Evolutionary conservation across 140 eudicot species (phyloP).

Genomic region (Artemisia princeps): DNA sequence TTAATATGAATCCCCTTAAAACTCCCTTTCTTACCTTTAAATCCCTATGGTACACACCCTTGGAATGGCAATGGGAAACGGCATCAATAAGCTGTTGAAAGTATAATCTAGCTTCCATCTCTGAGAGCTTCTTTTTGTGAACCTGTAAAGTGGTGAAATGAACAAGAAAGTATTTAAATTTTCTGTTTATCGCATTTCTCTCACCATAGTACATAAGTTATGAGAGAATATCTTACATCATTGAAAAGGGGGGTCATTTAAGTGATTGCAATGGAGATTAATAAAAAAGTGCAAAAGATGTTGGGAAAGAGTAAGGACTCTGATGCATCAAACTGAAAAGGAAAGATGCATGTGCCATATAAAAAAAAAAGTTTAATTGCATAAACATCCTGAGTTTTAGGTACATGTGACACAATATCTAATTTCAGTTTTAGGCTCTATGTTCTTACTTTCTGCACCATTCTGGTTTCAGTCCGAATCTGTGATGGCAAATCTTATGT

Average conservation of each 20-base stretch:
- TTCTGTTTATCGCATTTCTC: background rate
- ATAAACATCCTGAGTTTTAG: background rate
- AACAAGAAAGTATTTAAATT: slow-evolving; percentile 17
- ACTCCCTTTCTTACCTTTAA: slow-evolving; percentile 53
- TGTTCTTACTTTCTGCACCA: too few relatives aligned
- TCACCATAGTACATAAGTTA: slow-evolving; percentile 3
- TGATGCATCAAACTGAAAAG: slow-evolving; percentile 2
- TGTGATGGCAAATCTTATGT: too few relatives aligned
- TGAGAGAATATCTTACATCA: slow-evolving; percentile 1
- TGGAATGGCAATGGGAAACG: slow-evolving; percentile 84
- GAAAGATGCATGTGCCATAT: background rate
- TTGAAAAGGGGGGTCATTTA: background rate
- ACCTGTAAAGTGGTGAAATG: slow-evolving; percentile 46
- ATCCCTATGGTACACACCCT: slow-evolving; percentile 95
- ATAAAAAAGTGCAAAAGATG: background rate
- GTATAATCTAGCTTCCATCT: slow-evolving; percentile 72
- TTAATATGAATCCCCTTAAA: slow-evolving; percentile 7
- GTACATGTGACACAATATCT: background rate
- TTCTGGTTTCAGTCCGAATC: too few relatives aligned
- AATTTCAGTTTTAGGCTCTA: background rate
- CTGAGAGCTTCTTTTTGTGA: slow-evolving; percentile 71
- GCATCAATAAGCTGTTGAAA: slow-evolving; percentile 97
- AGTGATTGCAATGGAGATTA: background rate
- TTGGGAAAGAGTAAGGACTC: background rate
- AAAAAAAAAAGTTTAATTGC: background rate